Conservation (phyloP, 306 rosid genomes). For the Vicia villosa region DNA sequence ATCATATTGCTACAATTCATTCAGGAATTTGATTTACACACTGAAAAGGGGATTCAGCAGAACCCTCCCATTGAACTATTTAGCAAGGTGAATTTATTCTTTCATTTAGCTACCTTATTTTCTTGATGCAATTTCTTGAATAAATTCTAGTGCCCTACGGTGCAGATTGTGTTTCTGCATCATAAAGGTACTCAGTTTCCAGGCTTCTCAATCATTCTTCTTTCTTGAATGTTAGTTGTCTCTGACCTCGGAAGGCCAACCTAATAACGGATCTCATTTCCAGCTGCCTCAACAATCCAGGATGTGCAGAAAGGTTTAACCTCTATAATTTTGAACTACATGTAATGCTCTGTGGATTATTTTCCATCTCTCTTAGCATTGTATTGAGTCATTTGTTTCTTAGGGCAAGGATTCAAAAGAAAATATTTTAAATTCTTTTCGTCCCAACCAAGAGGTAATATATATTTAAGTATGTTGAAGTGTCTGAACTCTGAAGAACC, state of each 20-base stretch:
- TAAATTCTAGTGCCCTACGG: neutral
- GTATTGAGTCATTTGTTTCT: conserved; percentile 56
- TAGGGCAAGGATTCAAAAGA: conserved; percentile 90
- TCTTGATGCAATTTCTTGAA: conserved; percentile 5
- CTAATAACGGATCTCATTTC: conserved; percentile 53
- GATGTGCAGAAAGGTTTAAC: conserved; percentile 63
- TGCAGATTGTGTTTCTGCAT: neutral
- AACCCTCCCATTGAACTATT: conserved; percentile 79
- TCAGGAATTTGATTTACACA: conserved; percentile 73
- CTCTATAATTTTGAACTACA: conserved; percentile 38
- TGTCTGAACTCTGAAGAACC: conserved; percentile 25
- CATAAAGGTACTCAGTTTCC: conserved; percentile 13
- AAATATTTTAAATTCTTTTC: conserved; percentile 65
- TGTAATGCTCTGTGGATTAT: conserved; percentile 30
- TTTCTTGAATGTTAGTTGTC: conserved; percentile 68
- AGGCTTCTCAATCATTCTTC: conserved; percentile 27
- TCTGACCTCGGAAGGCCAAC: conserved; percentile 69
- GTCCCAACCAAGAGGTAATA: conserved; percentile 60
- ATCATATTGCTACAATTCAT: conserved; percentile 36
- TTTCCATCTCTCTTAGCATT: conserved; percentile 31
- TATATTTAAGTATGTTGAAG: neutral
- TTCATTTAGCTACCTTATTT: conserved; percentile 15
- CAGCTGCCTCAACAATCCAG: conserved; percentile 54
- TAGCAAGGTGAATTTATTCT: conserved; percentile 61
- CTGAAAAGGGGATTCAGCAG: conserved; percentile 60